A percentile compares a stretch with the other conserved stretches of the same genome.
Evolutionary conservation across 208 protist species (phyloP).

Genomic region (Porcisia deanei): DNA sequence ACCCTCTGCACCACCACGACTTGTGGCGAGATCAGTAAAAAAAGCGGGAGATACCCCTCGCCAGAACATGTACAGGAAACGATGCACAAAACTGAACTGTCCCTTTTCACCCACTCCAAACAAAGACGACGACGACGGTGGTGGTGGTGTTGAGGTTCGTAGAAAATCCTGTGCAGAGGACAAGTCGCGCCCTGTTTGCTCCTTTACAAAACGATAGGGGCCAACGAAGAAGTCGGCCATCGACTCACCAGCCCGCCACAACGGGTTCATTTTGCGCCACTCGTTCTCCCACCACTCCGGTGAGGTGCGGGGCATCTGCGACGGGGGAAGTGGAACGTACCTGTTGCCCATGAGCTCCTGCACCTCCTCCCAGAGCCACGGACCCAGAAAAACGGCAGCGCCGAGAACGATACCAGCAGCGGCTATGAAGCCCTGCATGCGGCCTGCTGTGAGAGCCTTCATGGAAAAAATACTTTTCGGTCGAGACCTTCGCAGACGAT

Average conservation of each 20-base stretch:
- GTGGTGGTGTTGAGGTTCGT: constrained; percentile 25
- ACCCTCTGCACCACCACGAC: neutral
- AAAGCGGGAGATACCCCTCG: neutral
- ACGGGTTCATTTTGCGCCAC: constrained; percentile 83
- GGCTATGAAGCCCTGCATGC: constrained; percentile 68
- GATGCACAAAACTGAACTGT: constrained; percentile 3
- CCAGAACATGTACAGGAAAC: constrained; percentile 5
- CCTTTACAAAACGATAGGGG: constrained; percentile 67
- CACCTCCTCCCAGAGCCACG: constrained; percentile 76
- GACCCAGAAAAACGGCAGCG: constrained; percentile 68
- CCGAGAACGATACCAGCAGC: constrained; percentile 70
- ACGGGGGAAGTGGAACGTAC: constrained; percentile 59
- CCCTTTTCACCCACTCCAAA: neutral
- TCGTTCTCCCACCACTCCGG: constrained; percentile 91
- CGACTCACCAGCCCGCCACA: constrained; percentile 80
- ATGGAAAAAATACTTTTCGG: constrained; percentile 34
- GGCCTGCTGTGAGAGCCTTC: constrained; percentile 52
- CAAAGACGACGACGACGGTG: neutral
- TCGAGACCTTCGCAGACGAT: constrained; percentile 41
- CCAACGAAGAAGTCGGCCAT: constrained; percentile 54
- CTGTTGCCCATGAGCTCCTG: constrained; percentile 71
- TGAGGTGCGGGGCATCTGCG: constrained; percentile 71
- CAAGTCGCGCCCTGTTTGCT: constrained; percentile 72
- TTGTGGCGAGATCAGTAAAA: neutral
- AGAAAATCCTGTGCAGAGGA: constrained; percentile 58